These are phyloP conservation scores for Neofusicoccum ribis DNA, from an alignment of 2,329 filamentous ascomycete species.

Conservation along the genomic window DNA sequence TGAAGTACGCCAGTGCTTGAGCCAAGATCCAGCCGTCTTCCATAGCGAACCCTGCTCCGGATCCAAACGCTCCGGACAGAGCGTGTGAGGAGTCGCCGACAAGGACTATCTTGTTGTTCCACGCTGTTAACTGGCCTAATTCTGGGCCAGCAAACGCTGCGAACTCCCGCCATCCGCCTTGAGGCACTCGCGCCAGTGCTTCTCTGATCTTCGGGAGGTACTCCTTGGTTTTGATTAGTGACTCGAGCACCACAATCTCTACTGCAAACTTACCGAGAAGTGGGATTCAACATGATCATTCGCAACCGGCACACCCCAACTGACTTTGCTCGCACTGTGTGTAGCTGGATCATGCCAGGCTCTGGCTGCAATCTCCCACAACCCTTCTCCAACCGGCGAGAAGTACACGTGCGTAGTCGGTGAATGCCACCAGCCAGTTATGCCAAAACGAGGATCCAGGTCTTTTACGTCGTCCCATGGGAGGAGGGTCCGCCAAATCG, in stretches of 20 bases:
- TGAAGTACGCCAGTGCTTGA: slow-evolving; percentile 29
- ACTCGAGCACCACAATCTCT: neutral
- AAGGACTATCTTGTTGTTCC: slow-evolving; percentile 49
- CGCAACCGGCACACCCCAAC: slow-evolving; percentile 40
- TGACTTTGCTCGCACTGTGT: slow-evolving; percentile 32
- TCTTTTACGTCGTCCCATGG: slow-evolving; percentile 32
- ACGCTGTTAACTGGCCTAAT: slow-evolving; percentile 42
- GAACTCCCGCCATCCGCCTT: slow-evolving; percentile 49
- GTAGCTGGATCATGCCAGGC: slow-evolving; percentile 35
- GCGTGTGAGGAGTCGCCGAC: slow-evolving; percentile 59
- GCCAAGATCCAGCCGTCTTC: slow-evolving; percentile 50
- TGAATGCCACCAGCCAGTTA: slow-evolving; percentile 48
- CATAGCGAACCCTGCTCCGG: slow-evolving; percentile 48
- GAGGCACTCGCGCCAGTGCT: slow-evolving; percentile 40
- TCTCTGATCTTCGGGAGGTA: slow-evolving; percentile 45
- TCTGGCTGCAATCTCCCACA: slow-evolving; percentile 43
- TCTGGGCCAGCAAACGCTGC: slow-evolving; percentile 51
- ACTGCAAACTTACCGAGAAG: slow-evolving; percentile 31
- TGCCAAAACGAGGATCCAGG: slow-evolving; percentile 35
- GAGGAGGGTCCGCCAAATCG: slow-evolving; percentile 50
- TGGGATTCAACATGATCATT: slow-evolving; percentile 41
- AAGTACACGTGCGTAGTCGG: slow-evolving; percentile 46
- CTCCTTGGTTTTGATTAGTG: slow-evolving; percentile 29
- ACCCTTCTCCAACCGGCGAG: slow-evolving; percentile 33
- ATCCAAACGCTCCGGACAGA: slow-evolving; percentile 50